Conservation (phyloP, 2,329 filamentous ascomycete species). For the Akanthomyces dipterigenus region DNA sequence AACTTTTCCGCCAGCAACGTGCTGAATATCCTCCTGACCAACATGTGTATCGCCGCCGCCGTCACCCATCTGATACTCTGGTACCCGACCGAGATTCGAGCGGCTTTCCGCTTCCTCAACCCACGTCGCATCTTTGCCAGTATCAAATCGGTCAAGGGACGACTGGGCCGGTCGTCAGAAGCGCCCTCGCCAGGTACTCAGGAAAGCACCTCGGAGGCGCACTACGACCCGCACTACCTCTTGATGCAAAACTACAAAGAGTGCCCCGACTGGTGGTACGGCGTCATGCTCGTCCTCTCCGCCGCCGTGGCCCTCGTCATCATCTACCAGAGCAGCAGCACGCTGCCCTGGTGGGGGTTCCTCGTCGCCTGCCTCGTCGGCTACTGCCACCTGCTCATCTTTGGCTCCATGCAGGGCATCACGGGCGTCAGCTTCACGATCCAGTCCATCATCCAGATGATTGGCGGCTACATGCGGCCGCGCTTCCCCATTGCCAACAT, state of each 20-base stretch:
- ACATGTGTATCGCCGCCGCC: slow-evolving; percentile 40
- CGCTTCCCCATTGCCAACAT: slow-evolving; percentile 34
- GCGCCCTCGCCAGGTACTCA: neutral
- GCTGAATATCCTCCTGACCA: slow-evolving; percentile 34
- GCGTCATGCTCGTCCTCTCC: slow-evolving; percentile 25
- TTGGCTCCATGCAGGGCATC: slow-evolving; percentile 31
- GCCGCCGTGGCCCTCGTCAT: slow-evolving; percentile 31
- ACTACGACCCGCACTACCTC: slow-evolving; percentile 34
- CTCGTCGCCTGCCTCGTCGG: slow-evolving; percentile 30
- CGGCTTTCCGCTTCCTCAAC: slow-evolving; percentile 16
- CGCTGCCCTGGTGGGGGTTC: slow-evolving; percentile 33
- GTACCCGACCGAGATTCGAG: slow-evolving; percentile 19
- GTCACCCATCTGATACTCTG: slow-evolving; percentile 24
- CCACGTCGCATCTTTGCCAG: neutral
- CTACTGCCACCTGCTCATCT: slow-evolving; percentile 31
- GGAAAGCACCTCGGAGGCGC: slow-evolving; percentile 14
- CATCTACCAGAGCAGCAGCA: slow-evolving; percentile 25
- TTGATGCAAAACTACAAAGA: slow-evolving; percentile 34
- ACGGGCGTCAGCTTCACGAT: slow-evolving; percentile 34
- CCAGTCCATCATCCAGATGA: slow-evolving; percentile 36
- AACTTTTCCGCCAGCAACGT: slow-evolving; percentile 34
- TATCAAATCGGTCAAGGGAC: neutral
- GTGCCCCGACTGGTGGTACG: slow-evolving; percentile 37
- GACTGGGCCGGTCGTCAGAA: neutral
- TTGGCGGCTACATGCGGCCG: slow-evolving; percentile 41